phyloP scores from a whole-genome alignment of 345 rosid genomes.

The Excoecaria agallocha region DNA sequence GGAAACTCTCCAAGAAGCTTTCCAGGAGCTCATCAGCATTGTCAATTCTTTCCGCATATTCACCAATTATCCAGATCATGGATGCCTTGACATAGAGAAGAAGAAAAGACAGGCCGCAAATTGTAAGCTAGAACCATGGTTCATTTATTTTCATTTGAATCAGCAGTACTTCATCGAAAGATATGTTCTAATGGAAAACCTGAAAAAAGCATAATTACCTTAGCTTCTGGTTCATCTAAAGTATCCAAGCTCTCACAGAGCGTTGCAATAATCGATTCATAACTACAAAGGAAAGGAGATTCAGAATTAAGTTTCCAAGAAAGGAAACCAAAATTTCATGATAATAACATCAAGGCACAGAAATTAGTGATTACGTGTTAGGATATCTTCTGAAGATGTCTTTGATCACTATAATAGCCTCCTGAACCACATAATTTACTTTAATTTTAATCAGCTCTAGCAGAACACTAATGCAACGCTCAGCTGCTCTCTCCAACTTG shows the following conservation, averaged over 20 bases:
- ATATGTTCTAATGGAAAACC: slow-evolving; percentile 13
- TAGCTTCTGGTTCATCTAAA: slow-evolving; percentile 97
- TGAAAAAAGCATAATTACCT: slow-evolving; percentile 47
- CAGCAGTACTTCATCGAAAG: too few relatives aligned
- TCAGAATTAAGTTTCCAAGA: neutral
- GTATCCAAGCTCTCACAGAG: slow-evolving; percentile 98
- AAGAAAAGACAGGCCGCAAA: neutral
- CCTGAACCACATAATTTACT: slow-evolving; percentile 99
- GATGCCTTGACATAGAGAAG: slow-evolving; percentile 61
- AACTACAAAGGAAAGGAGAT: slow-evolving; percentile 44
- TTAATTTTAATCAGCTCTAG: slow-evolving; percentile 98
- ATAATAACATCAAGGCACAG: slow-evolving; percentile 1
- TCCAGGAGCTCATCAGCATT: slow-evolving; percentile 99
- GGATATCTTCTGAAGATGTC: slow-evolving; percentile 99
- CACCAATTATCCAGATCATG: slow-evolving; percentile 99
- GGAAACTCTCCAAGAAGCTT: slow-evolving; percentile 98
- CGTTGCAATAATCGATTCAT: slow-evolving; percentile 95
- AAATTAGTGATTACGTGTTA: slow-evolving; percentile 61
- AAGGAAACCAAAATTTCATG: slow-evolving; percentile 16
- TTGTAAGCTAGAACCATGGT: slow-evolving; percentile 9
- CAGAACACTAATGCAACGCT: slow-evolving; percentile 97
- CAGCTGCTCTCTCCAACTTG: slow-evolving; percentile 97
- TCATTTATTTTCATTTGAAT: too few relatives aligned
- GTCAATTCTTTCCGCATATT: slow-evolving; percentile 99
- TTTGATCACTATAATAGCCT: slow-evolving; percentile 98